A percentile compares a stretch with the other conserved stretches of the same genome.
phyloP scores from a whole-genome alignment of 768 basidiomycete species.

The Trichaptum fuscoviolaceum region DNA sequence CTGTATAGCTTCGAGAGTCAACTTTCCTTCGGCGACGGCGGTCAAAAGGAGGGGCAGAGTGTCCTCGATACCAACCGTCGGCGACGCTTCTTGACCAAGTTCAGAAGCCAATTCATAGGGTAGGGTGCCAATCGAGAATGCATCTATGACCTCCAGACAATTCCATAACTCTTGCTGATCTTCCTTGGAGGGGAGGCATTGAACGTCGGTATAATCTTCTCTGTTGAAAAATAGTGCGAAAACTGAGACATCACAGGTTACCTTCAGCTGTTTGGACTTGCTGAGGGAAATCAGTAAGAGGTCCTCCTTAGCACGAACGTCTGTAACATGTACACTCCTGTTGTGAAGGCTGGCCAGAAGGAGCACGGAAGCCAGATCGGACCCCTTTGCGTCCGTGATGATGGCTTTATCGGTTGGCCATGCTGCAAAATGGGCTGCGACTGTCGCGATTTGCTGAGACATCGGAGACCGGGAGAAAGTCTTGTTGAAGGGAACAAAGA shows the following conservation, averaged over 20 bases:
- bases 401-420: conserved; percentile 94
- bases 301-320: conserved; percentile 83
- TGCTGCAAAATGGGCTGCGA: conserved; percentile 82
- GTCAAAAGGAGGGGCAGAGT: conserved; percentile 82
- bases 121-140: conserved; percentile 82
- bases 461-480: conserved; percentile 26
- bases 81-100: conserved; percentile 51
- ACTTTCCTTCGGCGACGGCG: conserved; percentile 72
- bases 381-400: conserved; percentile 87
- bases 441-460: conserved; percentile 52
- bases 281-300: conserved; percentile 86
- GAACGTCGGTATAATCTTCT: conserved; percentile 63
- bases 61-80: conserved; percentile 82
- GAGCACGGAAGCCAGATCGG: conserved; percentile 88
- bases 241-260: conserved; percentile 93
- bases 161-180: conserved; percentile 86
- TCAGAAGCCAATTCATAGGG: conserved; percentile 73
- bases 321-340: conserved; percentile 85
- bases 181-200: conserved; percentile 60
- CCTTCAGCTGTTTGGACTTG: conserved; percentile 90
- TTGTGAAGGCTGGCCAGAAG: conserved; percentile 90
- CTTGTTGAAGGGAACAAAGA: conserved; percentile 75
- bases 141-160: conserved; percentile 78
- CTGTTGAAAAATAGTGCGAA: conserved; percentile 85
- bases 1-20: conserved; percentile 80